Conservation (phyloP, 2,329 filamentous ascomycete genomes). For the Penicillium sp. region DNA sequence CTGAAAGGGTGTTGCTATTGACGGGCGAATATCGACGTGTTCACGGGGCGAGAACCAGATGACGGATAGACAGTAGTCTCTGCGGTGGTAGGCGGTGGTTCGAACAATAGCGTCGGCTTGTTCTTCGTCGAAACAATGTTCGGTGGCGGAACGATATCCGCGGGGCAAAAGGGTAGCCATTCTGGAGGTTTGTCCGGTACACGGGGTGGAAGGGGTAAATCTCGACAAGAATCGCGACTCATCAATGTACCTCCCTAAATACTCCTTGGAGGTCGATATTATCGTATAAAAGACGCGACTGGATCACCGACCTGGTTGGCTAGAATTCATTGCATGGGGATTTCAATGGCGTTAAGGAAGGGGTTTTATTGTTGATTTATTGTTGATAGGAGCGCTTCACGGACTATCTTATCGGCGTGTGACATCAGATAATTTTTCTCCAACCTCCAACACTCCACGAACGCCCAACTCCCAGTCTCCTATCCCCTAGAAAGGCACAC, state of each 20-base stretch:
- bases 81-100: slow-evolving; percentile 16
- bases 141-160: slow-evolving; percentile 8
- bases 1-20: slow-evolving; percentile 8
- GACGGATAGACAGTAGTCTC: slow-evolving; percentile 6
- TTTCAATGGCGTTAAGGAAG: too few species aligned
- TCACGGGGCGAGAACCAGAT: slow-evolving; percentile 6
- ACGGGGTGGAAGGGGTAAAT: too few species aligned
- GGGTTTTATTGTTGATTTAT: too few species aligned
- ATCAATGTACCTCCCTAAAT: too few species aligned
- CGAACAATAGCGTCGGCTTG: slow-evolving; percentile 15
- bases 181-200: neutral
- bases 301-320: too few species aligned
- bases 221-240: too few species aligned
- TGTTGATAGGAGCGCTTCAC: too few species aligned
- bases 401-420: slow-evolving; percentile 11
- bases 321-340: too few species aligned
- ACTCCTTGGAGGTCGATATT: too few species aligned
- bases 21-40: slow-evolving; percentile 3
- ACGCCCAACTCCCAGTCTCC: too few species aligned
- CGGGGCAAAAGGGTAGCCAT: slow-evolving; percentile 6
- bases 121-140: slow-evolving; percentile 8
- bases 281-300: too few species aligned
- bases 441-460: neutral
- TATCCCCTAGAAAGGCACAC: neutral
- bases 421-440: slow-evolving; percentile 15